These are phyloP conservation scores for Solanum lycopersicoides DNA, from an alignment of 257 asterid genomes.

Conservation along the genomic window DNA sequence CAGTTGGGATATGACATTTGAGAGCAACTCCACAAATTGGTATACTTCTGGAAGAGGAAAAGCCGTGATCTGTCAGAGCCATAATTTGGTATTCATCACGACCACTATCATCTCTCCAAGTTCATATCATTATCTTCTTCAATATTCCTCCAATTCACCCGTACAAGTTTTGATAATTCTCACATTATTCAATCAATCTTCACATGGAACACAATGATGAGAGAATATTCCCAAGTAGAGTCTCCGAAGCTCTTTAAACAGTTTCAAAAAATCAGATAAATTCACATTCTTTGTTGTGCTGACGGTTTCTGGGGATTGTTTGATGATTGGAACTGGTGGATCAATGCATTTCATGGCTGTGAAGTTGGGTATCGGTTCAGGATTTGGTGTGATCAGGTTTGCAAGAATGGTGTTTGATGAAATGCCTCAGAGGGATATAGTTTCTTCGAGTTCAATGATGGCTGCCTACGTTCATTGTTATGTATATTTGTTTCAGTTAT, in stretches of 20 bases:
- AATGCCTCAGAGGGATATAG: slow-evolving; percentile 50
- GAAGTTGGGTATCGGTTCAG: background rate
- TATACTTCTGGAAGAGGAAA: too few relatives aligned
- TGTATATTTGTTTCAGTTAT: background rate
- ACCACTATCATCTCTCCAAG: slow-evolving; percentile 29
- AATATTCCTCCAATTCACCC: slow-evolving; percentile 30
- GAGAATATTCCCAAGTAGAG: slow-evolving; percentile 40
- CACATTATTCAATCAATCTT: slow-evolving; percentile 30
- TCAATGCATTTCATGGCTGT: too few relatives aligned
- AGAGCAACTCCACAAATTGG: too few relatives aligned
- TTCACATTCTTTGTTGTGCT: slow-evolving; percentile 49
- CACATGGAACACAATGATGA: slow-evolving; percentile 52
- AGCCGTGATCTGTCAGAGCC: too few relatives aligned
- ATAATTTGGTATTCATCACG: slow-evolving; percentile 12
- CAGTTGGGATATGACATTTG: too few relatives aligned
- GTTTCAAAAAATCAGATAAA: slow-evolving; percentile 22
- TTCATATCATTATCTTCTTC: slow-evolving; percentile 39
- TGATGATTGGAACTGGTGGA: slow-evolving; percentile 14
- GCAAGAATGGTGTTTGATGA: slow-evolving; percentile 49
- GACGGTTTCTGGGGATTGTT: slow-evolving; percentile 3
- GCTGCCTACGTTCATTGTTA: slow-evolving; percentile 64
- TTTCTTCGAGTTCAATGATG: slow-evolving; percentile 72
- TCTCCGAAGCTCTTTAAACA: slow-evolving; percentile 23
- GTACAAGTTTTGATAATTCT: slow-evolving; percentile 12
- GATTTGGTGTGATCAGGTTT: slow-evolving; percentile 14